These are phyloP conservation scores for Kodamaea jinghongensis DNA, from an alignment of 805 yeast species.

Conservation along the genomic window DNA sequence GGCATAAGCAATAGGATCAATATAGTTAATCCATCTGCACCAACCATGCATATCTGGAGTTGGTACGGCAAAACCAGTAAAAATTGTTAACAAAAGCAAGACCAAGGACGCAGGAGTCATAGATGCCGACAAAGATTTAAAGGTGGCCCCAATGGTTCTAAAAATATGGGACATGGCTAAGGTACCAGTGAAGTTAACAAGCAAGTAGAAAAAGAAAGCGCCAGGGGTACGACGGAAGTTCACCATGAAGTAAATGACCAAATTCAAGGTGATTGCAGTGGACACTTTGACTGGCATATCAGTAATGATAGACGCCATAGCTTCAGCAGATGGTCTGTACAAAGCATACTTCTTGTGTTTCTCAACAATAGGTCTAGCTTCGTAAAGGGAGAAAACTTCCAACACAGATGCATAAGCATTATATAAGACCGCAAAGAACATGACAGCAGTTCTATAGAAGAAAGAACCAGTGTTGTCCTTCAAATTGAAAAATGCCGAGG, in stretches of 20 bases:
- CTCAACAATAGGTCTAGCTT: conserved; percentile 60
- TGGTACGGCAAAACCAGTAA: conserved; percentile 60
- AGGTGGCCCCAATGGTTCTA: conserved; percentile 13
- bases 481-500: conserved; percentile 57
- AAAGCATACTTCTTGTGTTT: conserved; percentile 72
- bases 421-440: conserved; percentile 59
- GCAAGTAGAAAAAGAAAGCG: conserved; percentile 24
- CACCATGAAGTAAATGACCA: conserved; percentile 29
- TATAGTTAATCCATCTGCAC: conserved; percentile 63
- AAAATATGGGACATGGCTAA: conserved; percentile 40
- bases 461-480: conserved; percentile 51
- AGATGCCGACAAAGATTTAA: conserved; percentile 46
- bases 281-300: conserved; percentile 59
- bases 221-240: conserved; percentile 24
- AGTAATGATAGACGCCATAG: conserved; percentile 57
- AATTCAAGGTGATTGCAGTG: conserved; percentile 31
- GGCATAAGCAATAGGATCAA: conserved; percentile 56
- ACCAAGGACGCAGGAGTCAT: conserved; percentile 58
- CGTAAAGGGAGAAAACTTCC: conserved; percentile 57
- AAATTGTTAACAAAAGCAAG: conserved; percentile 47
- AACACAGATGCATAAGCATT: conserved; percentile 61
- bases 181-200: conserved; percentile 18
- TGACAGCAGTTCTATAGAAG: conserved; percentile 60
- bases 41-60: conserved; percentile 56
- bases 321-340: conserved; percentile 74